These are phyloP conservation scores for Tulasnella sp. DNA, from an alignment of 768 basidiomycete species.

Conservation along the genomic window DNA sequence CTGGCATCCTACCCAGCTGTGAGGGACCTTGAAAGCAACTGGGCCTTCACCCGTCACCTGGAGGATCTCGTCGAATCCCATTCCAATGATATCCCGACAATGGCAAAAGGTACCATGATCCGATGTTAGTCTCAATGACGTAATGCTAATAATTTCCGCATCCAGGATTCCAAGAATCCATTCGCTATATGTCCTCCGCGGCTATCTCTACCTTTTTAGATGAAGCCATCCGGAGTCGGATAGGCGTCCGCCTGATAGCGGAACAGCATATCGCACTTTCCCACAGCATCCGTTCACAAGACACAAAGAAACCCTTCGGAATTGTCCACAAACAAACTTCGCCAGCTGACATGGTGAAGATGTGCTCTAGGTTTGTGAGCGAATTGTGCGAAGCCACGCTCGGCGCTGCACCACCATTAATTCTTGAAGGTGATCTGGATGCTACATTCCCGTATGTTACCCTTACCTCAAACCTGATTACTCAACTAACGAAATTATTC, in stretches of 20 bases:
- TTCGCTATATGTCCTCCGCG: conserved; percentile 68
- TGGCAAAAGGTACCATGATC: conserved; percentile 56
- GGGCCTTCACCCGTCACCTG: conserved; percentile 51
- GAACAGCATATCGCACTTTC: conserved; percentile 85
- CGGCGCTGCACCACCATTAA: conserved; percentile 51
- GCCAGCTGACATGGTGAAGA: conserved; percentile 56
- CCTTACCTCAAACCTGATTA: background rate
- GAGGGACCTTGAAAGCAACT: conserved; percentile 54
- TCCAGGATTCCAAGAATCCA: conserved; percentile 68
- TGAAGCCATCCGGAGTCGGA: conserved; percentile 71
- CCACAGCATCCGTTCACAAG: conserved; percentile 34
- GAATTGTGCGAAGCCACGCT: conserved; percentile 78
- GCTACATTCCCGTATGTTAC: conserved; percentile 61
- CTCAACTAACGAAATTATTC: background rate
- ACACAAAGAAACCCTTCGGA: conserved; percentile 31
- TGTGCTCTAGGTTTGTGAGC: conserved; percentile 72
- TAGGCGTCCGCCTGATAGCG: conserved; percentile 76
- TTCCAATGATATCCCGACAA: conserved; percentile 76
- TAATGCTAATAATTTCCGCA: conserved; percentile 25
- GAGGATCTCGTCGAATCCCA: conserved; percentile 60
- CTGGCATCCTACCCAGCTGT: conserved; percentile 56
- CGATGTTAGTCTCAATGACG: background rate
- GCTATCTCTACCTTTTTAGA: conserved; percentile 72
- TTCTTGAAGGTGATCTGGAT: conserved; percentile 57
- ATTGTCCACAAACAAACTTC: conserved; percentile 64